Evolutionary conservation across 257 asterid species (phyloP), one percentile per base, ranked within the genome.

Genomic region (Nicotiana obtusifolia): DNA sequence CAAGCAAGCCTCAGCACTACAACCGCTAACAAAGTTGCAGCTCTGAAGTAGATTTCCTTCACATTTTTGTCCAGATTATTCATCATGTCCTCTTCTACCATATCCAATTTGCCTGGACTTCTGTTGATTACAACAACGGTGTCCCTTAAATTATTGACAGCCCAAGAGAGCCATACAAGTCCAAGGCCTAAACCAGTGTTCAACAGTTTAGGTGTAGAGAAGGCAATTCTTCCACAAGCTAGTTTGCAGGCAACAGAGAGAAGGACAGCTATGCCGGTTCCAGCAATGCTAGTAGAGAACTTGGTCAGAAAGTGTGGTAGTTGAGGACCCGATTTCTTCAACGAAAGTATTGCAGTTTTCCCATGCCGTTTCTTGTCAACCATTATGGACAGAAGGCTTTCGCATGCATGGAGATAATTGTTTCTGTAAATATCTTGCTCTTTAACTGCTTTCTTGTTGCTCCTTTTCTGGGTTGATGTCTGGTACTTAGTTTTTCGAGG

Each of bases 151-250:
- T 87, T 89, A 75, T 91, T 93, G 28, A 94, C 94, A 1, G 93
- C 95, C 91, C 92, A 91, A 0, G 99, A 94, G 15, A 96, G 94
- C 97, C 97, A 96, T 47, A 96, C 92, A 19, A 96, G 92, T 14
- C 97, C 98, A 28, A 93, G 76, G 7, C 99, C 98, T 71, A 96
- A 80, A 24, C 98, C 97, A 1, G 97, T 86, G 89, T 84, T 92
- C 89, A 87, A 81, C 73, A 89, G 65, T 90, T 86, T 91, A 5
- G 98, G 83, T 7, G 87, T 80, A 81, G 91, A 89, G 60, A 92
- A 89, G 61, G 97, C 90, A 17, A 85, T 88, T 64, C 86, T 82
- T 61, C 90, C 85, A 79, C 92, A 88, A 28, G 87, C 91, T 19
- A 92, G 90, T 82, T 92, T 91, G 88, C 92, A 92, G 82, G 86